phyloP scores from a whole-genome alignment of 345 rosid genomes.

The Eucalyptus urophylla region DNA sequence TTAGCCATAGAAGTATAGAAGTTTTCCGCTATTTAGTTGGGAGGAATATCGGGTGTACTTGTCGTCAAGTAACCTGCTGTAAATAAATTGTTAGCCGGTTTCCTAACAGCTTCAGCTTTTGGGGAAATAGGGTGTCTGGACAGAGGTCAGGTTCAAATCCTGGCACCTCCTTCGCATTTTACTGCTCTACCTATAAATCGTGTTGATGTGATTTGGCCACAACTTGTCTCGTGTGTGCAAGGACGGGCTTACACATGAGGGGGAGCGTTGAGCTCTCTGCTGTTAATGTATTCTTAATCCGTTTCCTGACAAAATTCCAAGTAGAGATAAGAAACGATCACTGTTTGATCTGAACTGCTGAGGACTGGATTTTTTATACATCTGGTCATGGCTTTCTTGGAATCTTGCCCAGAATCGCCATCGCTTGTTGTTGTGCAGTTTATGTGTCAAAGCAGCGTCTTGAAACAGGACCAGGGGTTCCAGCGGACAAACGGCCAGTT shows the following conservation, averaged over 20 bases:
- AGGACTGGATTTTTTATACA: background rate
- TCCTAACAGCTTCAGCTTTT: background rate
- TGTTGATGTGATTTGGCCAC: background rate
- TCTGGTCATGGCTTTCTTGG: background rate
- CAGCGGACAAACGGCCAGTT: background rate
- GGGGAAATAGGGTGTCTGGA: background rate
- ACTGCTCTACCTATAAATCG: background rate
- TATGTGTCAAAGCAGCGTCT: background rate
- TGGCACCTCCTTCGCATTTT: background rate
- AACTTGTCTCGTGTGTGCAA: background rate
- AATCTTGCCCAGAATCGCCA: background rate
- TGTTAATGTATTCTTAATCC: background rate
- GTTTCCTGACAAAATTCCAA: fast-evolving
- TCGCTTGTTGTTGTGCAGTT: background rate
- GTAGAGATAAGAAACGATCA: fast-evolving
- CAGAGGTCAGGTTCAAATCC: background rate
- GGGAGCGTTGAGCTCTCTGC: fast-evolving
- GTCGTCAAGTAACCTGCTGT: background rate
- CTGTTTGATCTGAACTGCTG: fast-evolving
- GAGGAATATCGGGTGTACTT: background rate
- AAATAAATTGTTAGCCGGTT: background rate
- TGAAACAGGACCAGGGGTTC: background rate
- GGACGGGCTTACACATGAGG: background rate
- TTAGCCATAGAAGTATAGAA: background rate
- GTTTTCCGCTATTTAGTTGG: background rate